phyloP scores from a whole-genome alignment of 108 stramenopile species.

The Licmophora abbreviata region DNA sequence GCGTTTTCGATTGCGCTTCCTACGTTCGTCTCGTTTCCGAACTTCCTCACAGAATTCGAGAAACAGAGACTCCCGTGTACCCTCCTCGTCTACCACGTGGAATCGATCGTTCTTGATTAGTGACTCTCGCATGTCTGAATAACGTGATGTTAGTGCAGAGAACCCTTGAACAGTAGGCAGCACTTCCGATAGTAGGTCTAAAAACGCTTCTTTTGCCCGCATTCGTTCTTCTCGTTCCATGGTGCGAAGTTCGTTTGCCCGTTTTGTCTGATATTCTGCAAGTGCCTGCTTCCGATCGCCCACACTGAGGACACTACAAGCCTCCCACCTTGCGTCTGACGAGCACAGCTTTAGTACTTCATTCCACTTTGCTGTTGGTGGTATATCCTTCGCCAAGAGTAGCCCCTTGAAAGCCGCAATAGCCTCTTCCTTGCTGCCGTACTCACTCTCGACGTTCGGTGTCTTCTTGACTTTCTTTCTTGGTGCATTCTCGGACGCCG shows the following conservation, averaged over 20 bases:
- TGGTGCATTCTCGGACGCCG: conserved; percentile 3
- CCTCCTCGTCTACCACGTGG: conserved; percentile 68
- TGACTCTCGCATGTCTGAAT: conserved; percentile 42
- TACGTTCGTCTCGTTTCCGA: conserved; percentile 66
- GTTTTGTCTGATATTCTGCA: conserved; percentile 85
- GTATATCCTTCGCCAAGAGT: conserved; percentile 59
- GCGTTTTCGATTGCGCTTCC: conserved; percentile 52
- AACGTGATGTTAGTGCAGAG: conserved; percentile 32
- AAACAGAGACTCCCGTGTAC: conserved; percentile 51
- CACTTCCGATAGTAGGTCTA: conserved; percentile 45
- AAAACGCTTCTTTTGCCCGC: conserved; percentile 67
- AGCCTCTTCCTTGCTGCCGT: conserved; percentile 63
- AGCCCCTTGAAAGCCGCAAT: conserved; percentile 76
- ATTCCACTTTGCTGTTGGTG: conserved; percentile 61
- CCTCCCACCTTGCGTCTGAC: conserved; percentile 60
- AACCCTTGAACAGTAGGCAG: conserved; percentile 39
- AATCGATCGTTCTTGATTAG: conserved; percentile 77
- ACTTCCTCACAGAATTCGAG: conserved; percentile 75
- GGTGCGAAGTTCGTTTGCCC: conserved; percentile 64
- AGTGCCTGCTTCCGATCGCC: conserved; percentile 80
- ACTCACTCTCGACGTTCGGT: conserved; percentile 17
- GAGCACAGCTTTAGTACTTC: conserved; percentile 62
- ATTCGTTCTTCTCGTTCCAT: conserved; percentile 63
- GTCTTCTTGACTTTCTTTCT: conserved; percentile 37
- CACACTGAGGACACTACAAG: conserved; percentile 32